Conservation (phyloP, 2,329 filamentous ascomycete species). For the Pseudogymnoascus sp. region DNA sequence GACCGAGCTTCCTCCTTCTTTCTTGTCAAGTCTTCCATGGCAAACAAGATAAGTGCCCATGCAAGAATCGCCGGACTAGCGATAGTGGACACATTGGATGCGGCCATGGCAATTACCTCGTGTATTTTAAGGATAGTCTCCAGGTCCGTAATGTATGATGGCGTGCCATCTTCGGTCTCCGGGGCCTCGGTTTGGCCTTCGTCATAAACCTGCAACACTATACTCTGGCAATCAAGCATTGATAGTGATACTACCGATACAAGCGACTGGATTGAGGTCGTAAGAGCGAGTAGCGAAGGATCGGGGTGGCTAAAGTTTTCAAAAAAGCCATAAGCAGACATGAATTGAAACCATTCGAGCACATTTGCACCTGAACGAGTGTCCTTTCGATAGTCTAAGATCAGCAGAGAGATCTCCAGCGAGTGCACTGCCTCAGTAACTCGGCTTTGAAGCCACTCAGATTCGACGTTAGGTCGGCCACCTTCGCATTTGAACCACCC, state of each 20-base stretch:
- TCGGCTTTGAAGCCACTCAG: conserved; percentile 54
- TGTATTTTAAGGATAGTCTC: conserved; percentile 67
- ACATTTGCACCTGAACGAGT: conserved; percentile 54
- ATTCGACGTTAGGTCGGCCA: conserved; percentile 45
- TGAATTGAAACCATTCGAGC: conserved; percentile 66
- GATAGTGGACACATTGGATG: conserved; percentile 47
- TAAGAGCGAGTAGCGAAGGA: conserved; percentile 31
- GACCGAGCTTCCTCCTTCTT: conserved; percentile 47
- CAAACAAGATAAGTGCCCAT: conserved; percentile 71
- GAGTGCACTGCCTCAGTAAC: conserved; percentile 67
- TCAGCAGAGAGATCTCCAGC: conserved; percentile 65
- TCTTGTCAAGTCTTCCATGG: conserved; percentile 57
- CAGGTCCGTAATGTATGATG: conserved; percentile 59
- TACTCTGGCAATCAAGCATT: conserved; percentile 53
- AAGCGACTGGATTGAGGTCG: conserved; percentile 60
- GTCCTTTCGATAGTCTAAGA: conserved; percentile 51
- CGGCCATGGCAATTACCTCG: conserved; percentile 56
- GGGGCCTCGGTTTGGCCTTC: conserved; percentile 26
- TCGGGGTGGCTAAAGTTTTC: conserved; percentile 44
- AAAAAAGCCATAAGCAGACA: conserved; percentile 63
- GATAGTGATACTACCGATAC: conserved; percentile 63
- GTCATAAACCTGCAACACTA: conserved; percentile 47
- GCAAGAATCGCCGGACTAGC: conserved; percentile 70
- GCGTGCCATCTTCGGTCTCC: conserved; percentile 35
- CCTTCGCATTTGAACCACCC: conserved; percentile 39